Base-by-base conservation (phyloP, 1,139 yeast genomes). In the Lodderomyces oxycetoniae region DNA sequence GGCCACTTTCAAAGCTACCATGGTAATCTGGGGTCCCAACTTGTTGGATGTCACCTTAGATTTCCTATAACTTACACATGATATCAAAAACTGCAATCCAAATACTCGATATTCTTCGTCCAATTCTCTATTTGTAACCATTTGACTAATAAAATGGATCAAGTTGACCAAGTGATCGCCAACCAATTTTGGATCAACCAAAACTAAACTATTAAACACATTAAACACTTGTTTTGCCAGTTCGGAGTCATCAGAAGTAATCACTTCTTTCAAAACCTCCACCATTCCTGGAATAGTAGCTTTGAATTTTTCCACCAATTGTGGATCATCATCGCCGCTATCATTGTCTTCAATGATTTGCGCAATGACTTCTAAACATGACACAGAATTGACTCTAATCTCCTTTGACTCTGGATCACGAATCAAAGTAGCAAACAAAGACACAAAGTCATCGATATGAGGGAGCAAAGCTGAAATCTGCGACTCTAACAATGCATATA, bases 41-140 rank as follows among this genome's bases (percentile, higher is more conserved):
- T 86, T 87, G 54, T 76, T 63, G 33, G 74, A 51, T 40, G 73
- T 66, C 41, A 73, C 55, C 61, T 80, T 83, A 38, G 84, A 75
- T 66, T 74, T 89, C 71, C 79, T 78, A 59, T 76, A 73, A 28
- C 79, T 68, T 34, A 85, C 79, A 44, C 86, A 82, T 33, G 93
- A 77, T 42, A 84, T 81, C 46, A 91, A 74, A 55, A 88, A 88
- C 54, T 84, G 91, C 50, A 93, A 71, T 32, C 95, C 93, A 52
- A 81, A 85, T 41, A 74, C 74, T 63, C 97, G 79, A 57, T 74
- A 73, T 51, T 88, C 96, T 47, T 83, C 88, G 44, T 86, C 95
- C 39, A 84, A 61, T 32, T 70, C 70, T 25, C 70, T 63, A 59
- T 84, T 79, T 40, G 77, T 59, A 24, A 95, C 77, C 47, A 89